These are phyloP conservation scores for Venturia aucupariae DNA, from an alignment of 2,329 filamentous ascomycete species.

Conservation along the genomic window DNA sequence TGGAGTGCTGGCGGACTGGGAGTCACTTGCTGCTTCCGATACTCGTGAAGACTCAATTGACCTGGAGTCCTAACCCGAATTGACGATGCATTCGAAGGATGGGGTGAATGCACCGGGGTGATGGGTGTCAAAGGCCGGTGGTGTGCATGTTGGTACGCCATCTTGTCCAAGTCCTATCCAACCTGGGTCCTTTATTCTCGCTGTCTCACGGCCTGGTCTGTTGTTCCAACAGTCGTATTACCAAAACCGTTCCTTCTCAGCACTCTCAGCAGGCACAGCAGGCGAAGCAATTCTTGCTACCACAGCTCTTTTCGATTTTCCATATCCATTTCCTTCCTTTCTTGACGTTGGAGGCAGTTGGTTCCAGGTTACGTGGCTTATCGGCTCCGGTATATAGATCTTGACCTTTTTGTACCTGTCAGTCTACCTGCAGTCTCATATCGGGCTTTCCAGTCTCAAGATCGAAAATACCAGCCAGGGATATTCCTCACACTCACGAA, in stretches of 20 bases:
- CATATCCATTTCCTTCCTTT: neutral
- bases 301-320: constrained; percentile 1
- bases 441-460: neutral
- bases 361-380: neutral
- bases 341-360: neutral
- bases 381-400: neutral
- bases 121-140: constrained; percentile 12
- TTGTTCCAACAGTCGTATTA: neutral
- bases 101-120: constrained; percentile 14
- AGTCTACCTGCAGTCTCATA: neutral
- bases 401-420: neutral
- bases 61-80: constrained; percentile 11
- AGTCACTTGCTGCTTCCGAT: constrained; percentile 13
- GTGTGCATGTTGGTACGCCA: constrained; percentile 12
- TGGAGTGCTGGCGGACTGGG: constrained; percentile 13
- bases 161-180: constrained; percentile 9
- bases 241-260: neutral
- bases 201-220: neutral
- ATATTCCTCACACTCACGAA: neutral
- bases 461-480: neutral
- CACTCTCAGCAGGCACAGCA: neutral
- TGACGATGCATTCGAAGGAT: constrained; percentile 10
- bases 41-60: constrained; percentile 15
- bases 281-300: neutral
- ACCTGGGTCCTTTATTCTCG: neutral